Percentiles rank a stretch among this genome's conserved stretches.
phyloP scores from a whole-genome alignment of 768 basidiomycete genomes.

The Macrolepiota dolichaula region DNA sequence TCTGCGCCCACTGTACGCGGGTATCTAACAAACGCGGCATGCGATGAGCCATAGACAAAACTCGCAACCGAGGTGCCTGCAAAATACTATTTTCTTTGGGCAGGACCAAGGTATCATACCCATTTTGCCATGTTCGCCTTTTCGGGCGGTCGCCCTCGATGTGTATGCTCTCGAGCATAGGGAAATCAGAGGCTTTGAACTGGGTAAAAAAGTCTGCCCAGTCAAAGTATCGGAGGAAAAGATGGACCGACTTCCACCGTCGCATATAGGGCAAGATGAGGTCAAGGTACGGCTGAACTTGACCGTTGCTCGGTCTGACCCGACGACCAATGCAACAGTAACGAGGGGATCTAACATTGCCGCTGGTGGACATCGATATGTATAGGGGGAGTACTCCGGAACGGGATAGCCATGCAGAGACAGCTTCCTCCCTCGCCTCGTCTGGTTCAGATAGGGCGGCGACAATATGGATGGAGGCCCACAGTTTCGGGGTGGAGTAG shows the following conservation, averaged over 20 bases:
- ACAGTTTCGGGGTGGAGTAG: slow-evolving; percentile 12
- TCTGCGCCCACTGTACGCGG: neutral
- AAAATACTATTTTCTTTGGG: neutral
- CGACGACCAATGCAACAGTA: neutral
- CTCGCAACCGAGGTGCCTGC: neutral
- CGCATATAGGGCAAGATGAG: neutral
- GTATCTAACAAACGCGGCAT: neutral
- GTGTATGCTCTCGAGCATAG: neutral
- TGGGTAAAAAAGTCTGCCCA: neutral
- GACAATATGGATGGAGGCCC: slow-evolving; percentile 11
- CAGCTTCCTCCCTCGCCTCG: neutral
- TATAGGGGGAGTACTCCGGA: slow-evolving; percentile 6
- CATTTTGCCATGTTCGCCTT: neutral
- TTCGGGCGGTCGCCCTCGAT: neutral
- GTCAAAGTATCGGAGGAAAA: neutral
- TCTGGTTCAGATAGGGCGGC: neutral
- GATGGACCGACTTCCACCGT: neutral
- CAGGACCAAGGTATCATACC: neutral
- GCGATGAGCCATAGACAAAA: neutral
- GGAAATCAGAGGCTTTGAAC: neutral
- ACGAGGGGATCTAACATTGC: neutral
- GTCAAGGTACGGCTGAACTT: neutral
- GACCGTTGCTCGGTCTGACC: neutral
- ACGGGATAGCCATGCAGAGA: slow-evolving; percentile 4
- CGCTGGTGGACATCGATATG: neutral